A percentile compares a stretch with the other conserved stretches of the same genome.
Conservation (phyloP, 208 protist genomes). For the Leptomonas seymouri region DNA sequence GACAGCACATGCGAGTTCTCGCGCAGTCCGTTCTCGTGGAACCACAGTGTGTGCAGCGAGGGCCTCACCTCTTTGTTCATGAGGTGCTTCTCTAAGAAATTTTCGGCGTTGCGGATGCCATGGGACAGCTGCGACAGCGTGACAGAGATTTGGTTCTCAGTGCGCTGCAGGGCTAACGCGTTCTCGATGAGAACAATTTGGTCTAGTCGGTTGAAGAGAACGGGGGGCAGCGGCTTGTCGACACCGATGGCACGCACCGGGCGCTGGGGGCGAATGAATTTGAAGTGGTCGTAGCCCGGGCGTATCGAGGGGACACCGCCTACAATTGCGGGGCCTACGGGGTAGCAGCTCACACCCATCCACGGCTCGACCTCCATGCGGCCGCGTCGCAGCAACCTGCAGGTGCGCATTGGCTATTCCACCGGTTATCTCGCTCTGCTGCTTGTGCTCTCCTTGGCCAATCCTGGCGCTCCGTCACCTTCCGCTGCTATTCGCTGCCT, state of each 20-base stretch:
- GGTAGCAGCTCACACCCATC: constrained; percentile 84
- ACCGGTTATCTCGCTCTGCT: background rate
- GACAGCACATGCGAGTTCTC: constrained; percentile 81
- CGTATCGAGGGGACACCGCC: constrained; percentile 59
- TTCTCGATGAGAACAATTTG: constrained; percentile 88
- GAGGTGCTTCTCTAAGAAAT: constrained; percentile 86
- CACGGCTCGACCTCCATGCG: constrained; percentile 66
- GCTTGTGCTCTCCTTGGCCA: background rate
- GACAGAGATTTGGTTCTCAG: constrained; percentile 83
- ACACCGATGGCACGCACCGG: constrained; percentile 78
- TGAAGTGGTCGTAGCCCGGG: constrained; percentile 76
- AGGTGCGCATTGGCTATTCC: constrained; percentile 17
- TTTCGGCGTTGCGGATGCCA: constrained; percentile 85
- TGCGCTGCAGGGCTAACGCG: constrained; percentile 78
- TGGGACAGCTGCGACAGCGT: constrained; percentile 85
- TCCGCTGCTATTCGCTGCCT: no score
- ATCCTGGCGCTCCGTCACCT: no score
- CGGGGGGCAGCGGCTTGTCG: constrained; percentile 65
- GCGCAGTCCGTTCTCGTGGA: constrained; percentile 82
- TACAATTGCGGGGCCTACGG: constrained; percentile 57
- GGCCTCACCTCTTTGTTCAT: constrained; percentile 75
- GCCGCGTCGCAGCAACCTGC: constrained; percentile 50
- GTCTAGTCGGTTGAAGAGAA: constrained; percentile 85
- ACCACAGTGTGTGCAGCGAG: constrained; percentile 87
- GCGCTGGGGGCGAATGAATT: constrained; percentile 54